Conservation (phyloP, 2,329 filamentous ascomycete species). For the Fusarium keratoplasticum region DNA sequence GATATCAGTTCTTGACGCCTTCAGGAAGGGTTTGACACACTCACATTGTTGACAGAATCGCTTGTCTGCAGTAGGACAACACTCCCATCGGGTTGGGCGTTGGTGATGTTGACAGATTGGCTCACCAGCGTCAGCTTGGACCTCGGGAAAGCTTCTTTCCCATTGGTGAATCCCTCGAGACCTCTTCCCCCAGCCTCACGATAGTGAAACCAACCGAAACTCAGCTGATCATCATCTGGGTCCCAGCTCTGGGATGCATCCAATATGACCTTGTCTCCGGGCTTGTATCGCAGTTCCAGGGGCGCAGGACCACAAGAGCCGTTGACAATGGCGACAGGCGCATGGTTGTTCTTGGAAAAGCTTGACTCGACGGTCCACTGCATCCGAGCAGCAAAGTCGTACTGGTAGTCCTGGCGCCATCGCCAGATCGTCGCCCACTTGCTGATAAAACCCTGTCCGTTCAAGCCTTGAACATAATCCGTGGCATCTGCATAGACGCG, state of each 20-base stretch:
- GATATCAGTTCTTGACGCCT: not conserved
- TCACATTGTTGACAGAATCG: not conserved
- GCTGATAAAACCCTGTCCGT: conserved; percentile 1
- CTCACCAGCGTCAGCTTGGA: not conserved
- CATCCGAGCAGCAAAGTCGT: conserved; percentile 56
- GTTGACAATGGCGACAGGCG: not conserved
- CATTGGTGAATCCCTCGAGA: not conserved
- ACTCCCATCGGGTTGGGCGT: not conserved
- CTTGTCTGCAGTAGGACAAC: not conserved
- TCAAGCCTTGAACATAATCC: conserved; percentile 34
- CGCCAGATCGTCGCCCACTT: conserved; percentile 53
- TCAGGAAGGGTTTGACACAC: not conserved
- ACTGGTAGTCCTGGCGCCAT: conserved; percentile 54
- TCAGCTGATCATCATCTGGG: not conserved
- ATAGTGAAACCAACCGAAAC: not conserved
- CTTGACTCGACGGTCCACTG: conserved; percentile 47
- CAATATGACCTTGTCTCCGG: not conserved
- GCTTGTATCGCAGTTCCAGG: not conserved
- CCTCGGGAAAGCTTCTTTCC: not conserved
- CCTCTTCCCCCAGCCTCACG: not conserved
- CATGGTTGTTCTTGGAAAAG: not conserved
- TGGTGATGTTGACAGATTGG: conserved; percentile 1
- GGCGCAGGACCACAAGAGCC: not conserved
- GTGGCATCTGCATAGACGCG: conserved; percentile 38
- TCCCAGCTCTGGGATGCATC: conserved; percentile 2